A percentile compares a stretch with the other conserved stretches of the same genome.
phyloP scores from a whole-genome alignment of 202 grass and related monocot species.

The Hordeum pubiflorum region DNA sequence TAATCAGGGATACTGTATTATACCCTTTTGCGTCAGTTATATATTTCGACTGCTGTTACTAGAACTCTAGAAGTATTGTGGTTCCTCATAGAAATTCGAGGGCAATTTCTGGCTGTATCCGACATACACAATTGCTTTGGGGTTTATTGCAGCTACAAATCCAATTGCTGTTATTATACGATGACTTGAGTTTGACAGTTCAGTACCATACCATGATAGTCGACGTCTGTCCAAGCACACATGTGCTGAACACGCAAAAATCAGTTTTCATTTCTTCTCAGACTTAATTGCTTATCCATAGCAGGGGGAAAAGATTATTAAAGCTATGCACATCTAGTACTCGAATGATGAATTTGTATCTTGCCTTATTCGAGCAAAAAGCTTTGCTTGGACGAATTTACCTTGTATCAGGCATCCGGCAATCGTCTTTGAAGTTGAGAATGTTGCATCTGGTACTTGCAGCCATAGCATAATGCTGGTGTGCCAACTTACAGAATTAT shows the following conservation, averaged over 20 bases:
- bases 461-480: background rate
- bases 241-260: background rate
- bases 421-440: background rate
- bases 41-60: background rate
- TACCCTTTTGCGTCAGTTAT: background rate
- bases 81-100: background rate
- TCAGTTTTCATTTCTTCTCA: background rate
- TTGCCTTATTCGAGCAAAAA: background rate
- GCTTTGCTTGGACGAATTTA: background rate
- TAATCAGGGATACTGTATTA: background rate
- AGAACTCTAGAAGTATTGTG: background rate
- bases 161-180: background rate
- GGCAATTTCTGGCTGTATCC: background rate
- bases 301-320: background rate
- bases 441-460: background rate
- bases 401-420: background rate
- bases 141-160: background rate
- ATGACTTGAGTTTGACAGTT: slow-evolving; percentile 13
- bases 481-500: background rate
- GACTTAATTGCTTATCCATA: background rate
- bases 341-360: background rate
- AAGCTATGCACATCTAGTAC: background rate
- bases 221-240: background rate
- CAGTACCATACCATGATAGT: background rate
- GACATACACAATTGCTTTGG: background rate